Conservation (phyloP, 1,139 yeast species). For the Debaryomyces fabryi region DNA sequence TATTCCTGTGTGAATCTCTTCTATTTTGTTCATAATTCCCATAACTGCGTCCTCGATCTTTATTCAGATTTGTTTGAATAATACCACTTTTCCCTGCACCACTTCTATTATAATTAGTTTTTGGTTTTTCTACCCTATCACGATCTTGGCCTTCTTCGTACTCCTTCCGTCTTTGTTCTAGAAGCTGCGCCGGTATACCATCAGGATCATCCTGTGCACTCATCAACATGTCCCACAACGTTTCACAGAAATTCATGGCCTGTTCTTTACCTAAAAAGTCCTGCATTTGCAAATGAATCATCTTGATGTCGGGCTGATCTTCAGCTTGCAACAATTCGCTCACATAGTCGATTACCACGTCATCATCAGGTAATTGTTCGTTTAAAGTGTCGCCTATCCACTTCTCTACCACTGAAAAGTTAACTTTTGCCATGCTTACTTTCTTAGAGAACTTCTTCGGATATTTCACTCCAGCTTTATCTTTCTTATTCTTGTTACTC, state of each 20-base stretch:
- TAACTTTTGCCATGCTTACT: conserved; percentile 39
- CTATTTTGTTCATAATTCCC: background rate
- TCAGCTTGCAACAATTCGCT: conserved; percentile 33
- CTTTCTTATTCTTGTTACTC: conserved; percentile 13
- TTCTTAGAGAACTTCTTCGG: conserved; percentile 30
- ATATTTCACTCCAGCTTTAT: conserved; percentile 18
- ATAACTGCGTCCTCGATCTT: background rate
- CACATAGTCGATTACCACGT: conserved; percentile 45
- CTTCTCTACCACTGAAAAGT: conserved; percentile 31
- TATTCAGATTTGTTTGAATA: conserved; percentile 5
- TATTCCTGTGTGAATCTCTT: background rate
- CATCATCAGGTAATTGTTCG: conserved; percentile 48
- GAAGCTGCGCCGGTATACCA: conserved; percentile 41
- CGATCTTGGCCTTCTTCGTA: background rate
- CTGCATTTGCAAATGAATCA: conserved; percentile 38
- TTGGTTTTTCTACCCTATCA: conserved; percentile 2
- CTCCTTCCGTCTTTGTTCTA: conserved; percentile 18
- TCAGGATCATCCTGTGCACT: conserved; percentile 43
- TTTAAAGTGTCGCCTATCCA: conserved; percentile 39
- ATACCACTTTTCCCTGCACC: conserved; percentile 15
- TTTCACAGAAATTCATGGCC: conserved; percentile 35
- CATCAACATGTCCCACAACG: conserved; percentile 43
- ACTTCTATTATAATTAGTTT: conserved; percentile 32
- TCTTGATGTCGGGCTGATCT: conserved; percentile 35
- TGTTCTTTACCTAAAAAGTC: conserved; percentile 45